Base-by-base conservation (phyloP, 495 filamentous ascomycete species). In the Barbatosphaeria neglecta region DNA sequence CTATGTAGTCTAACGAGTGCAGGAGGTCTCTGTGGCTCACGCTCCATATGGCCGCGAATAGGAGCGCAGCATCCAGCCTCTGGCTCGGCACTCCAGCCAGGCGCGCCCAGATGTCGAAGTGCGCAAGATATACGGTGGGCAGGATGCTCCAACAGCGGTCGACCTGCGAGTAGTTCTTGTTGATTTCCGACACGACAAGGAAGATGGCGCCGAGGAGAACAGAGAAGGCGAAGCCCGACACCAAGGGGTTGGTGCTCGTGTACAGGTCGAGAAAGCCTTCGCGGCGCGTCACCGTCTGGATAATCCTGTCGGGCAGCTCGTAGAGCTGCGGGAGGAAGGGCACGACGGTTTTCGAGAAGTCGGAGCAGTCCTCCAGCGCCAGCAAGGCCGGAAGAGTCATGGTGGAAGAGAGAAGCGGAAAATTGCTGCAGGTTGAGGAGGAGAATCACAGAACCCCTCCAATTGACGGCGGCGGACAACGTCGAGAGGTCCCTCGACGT, bases 141-240 rank as follows among this genome's bases (percentile, higher is more conserved):
- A 97, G 63, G 41, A 99, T 68, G 59, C 84, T 86, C 93, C 93
- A 99, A 51, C 80, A 68, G 2, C 93, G 76, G 61, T 99, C 93
- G 9, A 99, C 82, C 63, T 97, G 90, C 7, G 87, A 94, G 64
- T 86, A 95, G 66, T 99, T 97, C 43, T 77, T 76, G 63, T 86
- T 96, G 64, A 90, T 64, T 63, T 97, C 92, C 22, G 85, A 81
- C 2, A 74, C 65, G 23, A 90, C 48, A 22, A 95, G 69, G 50
- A 90, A 83, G 6, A 89, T 47, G 2, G 72, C 74, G 20, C 81
- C 79, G 9, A 90, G 54, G 25, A 79, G 66, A 15, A 90, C 56
- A 3, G 84, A 78, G 50, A 93, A 70, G 1, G 79, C 82, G 51
- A 92, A 69, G 17, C 83, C 87, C 3, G 77, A 78, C 9, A 95